A percentile compares a stretch with the other conserved stretches of the same genome.
Conservation (phyloP, 2,329 filamentous ascomycete genomes). For the Myriangium duriaei region DNA sequence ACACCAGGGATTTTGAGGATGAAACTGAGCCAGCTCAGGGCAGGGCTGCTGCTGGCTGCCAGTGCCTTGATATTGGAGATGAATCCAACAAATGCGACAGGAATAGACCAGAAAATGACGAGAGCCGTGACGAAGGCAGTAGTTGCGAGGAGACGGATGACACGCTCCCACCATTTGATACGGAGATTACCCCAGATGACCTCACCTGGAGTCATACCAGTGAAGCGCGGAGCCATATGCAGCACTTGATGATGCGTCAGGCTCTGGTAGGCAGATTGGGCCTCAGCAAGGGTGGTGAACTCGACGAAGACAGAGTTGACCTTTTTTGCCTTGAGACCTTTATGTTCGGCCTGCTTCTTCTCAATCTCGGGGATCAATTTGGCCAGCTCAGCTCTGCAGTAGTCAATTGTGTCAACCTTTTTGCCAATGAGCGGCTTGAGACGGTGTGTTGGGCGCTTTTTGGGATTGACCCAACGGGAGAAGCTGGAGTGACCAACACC, state of each 20-base stretch:
- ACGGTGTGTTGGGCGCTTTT: constrained; percentile 66
- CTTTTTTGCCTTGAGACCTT: constrained; percentile 41
- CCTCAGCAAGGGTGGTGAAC: constrained; percentile 69
- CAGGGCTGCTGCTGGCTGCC: constrained; percentile 12
- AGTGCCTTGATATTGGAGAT: constrained; percentile 75
- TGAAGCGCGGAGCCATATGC: constrained; percentile 75
- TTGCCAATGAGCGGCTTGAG: constrained; percentile 61
- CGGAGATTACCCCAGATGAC: constrained; percentile 78
- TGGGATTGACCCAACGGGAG: constrained; percentile 48
- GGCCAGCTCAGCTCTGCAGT: constrained; percentile 66
- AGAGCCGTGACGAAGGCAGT: constrained; percentile 61
- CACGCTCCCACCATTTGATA: constrained; percentile 75
- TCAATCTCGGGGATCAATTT: constrained; percentile 62
- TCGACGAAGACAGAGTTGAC: constrained; percentile 81
- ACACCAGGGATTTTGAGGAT: constrained; percentile 54
- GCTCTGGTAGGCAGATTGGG: constrained; percentile 76
- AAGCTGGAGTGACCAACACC: constrained; percentile 56
- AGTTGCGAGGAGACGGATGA: constrained; percentile 52
- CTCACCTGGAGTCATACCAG: constrained; percentile 70
- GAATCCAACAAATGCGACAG: constrained; percentile 65
- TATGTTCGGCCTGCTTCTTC: constrained; percentile 54
- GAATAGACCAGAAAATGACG: constrained; percentile 77
- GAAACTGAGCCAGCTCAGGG: constrained; percentile 52
- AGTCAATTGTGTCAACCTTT: constrained; percentile 91
- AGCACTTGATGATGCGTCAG: constrained; percentile 76